These are phyloP conservation scores for Colletotrichum sansevieriae DNA, from an alignment of 2,329 filamentous ascomycete genomes.

Conservation along the genomic window DNA sequence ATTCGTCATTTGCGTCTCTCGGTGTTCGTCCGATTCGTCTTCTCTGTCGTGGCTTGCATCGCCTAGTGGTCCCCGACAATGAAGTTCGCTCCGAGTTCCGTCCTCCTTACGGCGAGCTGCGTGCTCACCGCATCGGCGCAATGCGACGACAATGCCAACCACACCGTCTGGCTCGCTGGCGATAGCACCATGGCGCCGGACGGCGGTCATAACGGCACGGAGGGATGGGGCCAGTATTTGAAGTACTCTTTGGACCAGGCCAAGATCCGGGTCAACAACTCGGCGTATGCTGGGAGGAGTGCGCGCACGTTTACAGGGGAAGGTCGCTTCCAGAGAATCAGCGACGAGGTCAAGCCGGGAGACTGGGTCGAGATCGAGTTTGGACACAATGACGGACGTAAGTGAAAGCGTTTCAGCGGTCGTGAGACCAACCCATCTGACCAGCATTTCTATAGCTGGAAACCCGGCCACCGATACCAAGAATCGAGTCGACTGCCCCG, in stretches of 20 bases:
- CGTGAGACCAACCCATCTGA: background rate
- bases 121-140: constrained; percentile 16
- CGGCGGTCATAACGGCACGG: constrained; percentile 55
- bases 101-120: constrained; percentile 10
- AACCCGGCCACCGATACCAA: constrained; percentile 59
- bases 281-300: constrained; percentile 75
- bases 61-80: background rate
- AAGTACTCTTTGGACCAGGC: constrained; percentile 56
- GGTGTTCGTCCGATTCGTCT: background rate
- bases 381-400: constrained; percentile 77
- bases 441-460: background rate
- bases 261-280: constrained; percentile 64
- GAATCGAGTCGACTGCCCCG: constrained; percentile 70
- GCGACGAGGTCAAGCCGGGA: constrained; percentile 63
- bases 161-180: constrained; percentile 68
- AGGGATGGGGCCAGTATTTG: constrained; percentile 76
- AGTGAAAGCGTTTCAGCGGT: background rate
- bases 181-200: constrained; percentile 71
- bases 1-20: rapidly evolving
- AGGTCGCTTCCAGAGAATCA: constrained; percentile 71
- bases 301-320: constrained; percentile 76
- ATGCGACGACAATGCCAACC: constrained; percentile 3
- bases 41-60: background rate
- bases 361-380: constrained; percentile 80
- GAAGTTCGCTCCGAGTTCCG: constrained; percentile 3